Evolutionary conservation across 306 rosid genomes (phyloP), one percentile per base, ranked within the genome.

Genomic region (Fragaria nilgerrensis): DNA sequence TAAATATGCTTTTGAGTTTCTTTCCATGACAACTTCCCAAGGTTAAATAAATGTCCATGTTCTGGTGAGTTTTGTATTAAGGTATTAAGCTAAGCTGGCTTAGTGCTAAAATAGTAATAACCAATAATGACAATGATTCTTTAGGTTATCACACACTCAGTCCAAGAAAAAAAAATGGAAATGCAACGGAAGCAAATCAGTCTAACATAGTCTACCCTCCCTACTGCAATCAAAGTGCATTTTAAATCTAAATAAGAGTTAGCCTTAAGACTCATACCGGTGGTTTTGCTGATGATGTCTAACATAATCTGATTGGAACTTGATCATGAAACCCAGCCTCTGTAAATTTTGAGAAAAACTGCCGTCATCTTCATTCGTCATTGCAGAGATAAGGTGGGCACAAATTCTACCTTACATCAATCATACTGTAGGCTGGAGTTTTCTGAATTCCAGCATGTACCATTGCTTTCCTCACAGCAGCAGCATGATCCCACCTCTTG

Each of bases 401-500:
- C 49, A 39, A 9, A 58, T 56, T 39, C 68, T 55, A 74, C 4
- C 50, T 43, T 43, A 44, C 70, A 11, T 74, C 44, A 81, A 90
- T 81, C 83, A 70, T 66, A 79, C 95, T 88, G 70, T 77, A 92
- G 27, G 97, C 93, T 43, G 97, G 91, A 81, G 76, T 73, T 84
- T 91, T 91, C 63, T 66, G 85, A 82, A 94, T 80, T 80, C 96
- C 85, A n/a, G 84, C 86, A 12, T 82, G 81, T 63, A n/a, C 32
- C 86, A 88, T 90, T 78, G 76, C 79, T 80, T 80, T 85, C 82
- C 98, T 88, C 47, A 86, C 45, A 70, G 74, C 82, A 58, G 87
- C 87, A 41, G 98, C 98, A 52, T n/a, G 87, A 79, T 85, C 88
- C 97, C 98, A 91, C 84, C 84, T 90, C 88, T 81, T 87, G 34